phyloP scores from a whole-genome alignment of 352 stramenopile species.

The Phytophthora vignae region DNA sequence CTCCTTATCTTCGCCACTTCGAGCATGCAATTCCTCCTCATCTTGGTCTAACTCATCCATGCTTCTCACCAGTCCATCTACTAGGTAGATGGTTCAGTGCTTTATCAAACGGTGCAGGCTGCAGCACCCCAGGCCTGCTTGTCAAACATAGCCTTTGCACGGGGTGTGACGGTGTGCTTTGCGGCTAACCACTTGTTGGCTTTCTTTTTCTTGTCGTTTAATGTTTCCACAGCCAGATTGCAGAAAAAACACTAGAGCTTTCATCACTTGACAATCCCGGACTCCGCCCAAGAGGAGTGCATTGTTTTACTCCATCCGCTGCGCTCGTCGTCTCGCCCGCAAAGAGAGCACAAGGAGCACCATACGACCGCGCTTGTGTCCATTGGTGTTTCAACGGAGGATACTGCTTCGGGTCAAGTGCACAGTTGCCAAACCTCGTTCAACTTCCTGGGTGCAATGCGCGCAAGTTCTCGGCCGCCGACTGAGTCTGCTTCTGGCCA shows the following conservation, averaged over 20 bases:
- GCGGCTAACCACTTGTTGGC: not conserved
- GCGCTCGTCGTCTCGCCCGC: not conserved
- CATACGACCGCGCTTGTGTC: not conserved
- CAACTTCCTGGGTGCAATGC: not conserved
- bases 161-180: not conserved
- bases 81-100: not conserved
- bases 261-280: not conserved
- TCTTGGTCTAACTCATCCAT: not conserved
- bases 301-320: not conserved
- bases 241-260: not conserved
- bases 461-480: not conserved
- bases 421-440: not conserved
- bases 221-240: not conserved
- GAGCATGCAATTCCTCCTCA: not conserved
- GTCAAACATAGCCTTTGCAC: not conserved
- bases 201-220: not conserved
- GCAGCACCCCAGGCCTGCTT: not conserved
- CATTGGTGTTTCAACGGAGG: not conserved
- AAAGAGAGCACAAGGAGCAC: not conserved
- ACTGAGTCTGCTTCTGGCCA: not conserved
- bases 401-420: not conserved
- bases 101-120: not conserved
- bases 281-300: constrained; percentile 1
- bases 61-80: not conserved
- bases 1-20: not conserved